Percentiles rank a stretch among this genome's conserved stretches.
Evolutionary conservation across 2,329 filamentous ascomycete genomes (phyloP).

Genomic region (Fusarium sulawesiense): DNA sequence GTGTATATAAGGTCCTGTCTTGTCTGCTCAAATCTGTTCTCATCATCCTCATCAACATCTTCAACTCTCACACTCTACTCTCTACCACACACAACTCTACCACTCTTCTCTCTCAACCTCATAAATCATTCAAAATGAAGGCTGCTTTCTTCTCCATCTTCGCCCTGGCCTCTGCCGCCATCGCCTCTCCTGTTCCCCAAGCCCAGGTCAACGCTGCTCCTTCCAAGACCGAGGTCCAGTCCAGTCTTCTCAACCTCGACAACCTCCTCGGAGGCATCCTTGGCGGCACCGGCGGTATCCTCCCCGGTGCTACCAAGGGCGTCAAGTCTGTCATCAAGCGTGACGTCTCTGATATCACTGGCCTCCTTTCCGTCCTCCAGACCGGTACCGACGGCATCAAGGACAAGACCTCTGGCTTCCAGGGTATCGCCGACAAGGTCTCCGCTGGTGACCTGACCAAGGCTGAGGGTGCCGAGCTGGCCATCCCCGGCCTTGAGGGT

Average conservation of each 20-base stretch:
- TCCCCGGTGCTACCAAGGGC: no score
- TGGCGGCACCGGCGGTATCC: no score
- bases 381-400: slow-evolving; percentile 6
- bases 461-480: slow-evolving; percentile 33
- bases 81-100: not conserved
- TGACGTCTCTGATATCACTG: not conserved
- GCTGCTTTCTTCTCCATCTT: slow-evolving; percentile 42
- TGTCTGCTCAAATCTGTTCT: not conserved
- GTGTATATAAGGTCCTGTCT: slow-evolving; percentile 15
- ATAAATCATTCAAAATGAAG: slow-evolving; percentile 41
- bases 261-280: no score
- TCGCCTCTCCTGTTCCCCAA: slow-evolving; percentile 36
- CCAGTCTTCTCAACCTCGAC: not conserved
- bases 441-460: slow-evolving; percentile 38
- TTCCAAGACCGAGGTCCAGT: slow-evolving; percentile 11
- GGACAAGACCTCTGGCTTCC: slow-evolving; percentile 14
- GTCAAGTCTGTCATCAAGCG: slow-evolving; percentile 3
- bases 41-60: slow-evolving; percentile 17
- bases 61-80: slow-evolving; percentile 5
- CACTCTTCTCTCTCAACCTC: not conserved
- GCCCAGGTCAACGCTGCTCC: not conserved
- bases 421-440: slow-evolving; percentile 38
- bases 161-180: slow-evolving; percentile 37
- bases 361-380: slow-evolving; percentile 21
- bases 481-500: slow-evolving; percentile 26